Base-by-base conservation (phyloP, 148 eudicot species). In the Heliamphora exappendiculata region DNA sequence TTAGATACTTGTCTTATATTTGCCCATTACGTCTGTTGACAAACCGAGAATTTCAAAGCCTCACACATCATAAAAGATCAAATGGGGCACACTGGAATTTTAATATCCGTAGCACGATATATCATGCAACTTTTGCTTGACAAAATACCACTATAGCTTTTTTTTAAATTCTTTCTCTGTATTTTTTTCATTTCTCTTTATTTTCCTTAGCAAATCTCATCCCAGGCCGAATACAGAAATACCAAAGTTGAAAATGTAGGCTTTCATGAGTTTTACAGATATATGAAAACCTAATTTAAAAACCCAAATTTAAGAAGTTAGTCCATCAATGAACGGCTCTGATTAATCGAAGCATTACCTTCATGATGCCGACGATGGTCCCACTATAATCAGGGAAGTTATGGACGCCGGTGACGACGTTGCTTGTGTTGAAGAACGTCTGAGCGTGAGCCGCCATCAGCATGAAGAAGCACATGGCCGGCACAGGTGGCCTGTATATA, bases 301-400 rank as follows among this genome's bases (percentile, higher is more conserved):
- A 7, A 47, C 11, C 14, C 1, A 53, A 17, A 53, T 17, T 3
- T 42, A 5, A 24, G 33, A 64, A 2, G 1, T 1, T 4, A 36
- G 41, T 17, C 66, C 12, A 33, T n/a, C 17, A 33, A 62, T 26
- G 14, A 57, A 57, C 22, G 64, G 47, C 45, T 53, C 11, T 36
- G 45, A 72, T 72, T 33, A 72, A 39, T 33, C 44, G 33, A 66
- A 31, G 26, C 16, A 20, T n/a, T 82, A 95, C 98, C 98, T 95
- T 95, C 97, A 95, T 92, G 49, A 95, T 89, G 12, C 98, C 97
- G 28, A 95, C 96, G 47, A 84, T 75, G 24, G 98, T 95, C 3
- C 98, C 98, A 44, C 94, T 81, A 73, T 83, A 89, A 47, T 80
- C 85, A 1, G 87, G 91, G 37, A 95, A 95, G 75, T 95, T 92